phyloP scores from a whole-genome alignment of 495 filamentous ascomycete species.

The Extremus antarcticus region DNA sequence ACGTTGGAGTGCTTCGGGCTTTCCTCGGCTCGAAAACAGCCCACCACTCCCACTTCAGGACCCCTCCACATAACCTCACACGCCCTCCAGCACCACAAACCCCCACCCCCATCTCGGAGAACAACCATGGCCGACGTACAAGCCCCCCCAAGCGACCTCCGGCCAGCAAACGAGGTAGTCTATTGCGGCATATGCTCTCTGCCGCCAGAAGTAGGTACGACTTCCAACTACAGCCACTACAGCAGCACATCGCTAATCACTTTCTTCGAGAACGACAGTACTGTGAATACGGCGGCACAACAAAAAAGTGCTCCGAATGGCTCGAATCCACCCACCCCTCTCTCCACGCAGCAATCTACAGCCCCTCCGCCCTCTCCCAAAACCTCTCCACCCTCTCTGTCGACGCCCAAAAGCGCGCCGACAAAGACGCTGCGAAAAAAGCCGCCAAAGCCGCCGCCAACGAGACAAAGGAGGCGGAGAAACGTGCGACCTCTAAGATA shows the following conservation, averaged over 20 bases:
- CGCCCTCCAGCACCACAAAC: too few relatives aligned
- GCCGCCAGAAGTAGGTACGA: slow-evolving; percentile 72
- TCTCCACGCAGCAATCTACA: slow-evolving; percentile 71
- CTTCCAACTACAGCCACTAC: slow-evolving; percentile 3
- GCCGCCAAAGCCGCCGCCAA: slow-evolving; percentile 80
- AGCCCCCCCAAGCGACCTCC: slow-evolving; percentile 1
- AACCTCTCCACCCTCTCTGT: slow-evolving; percentile 75
- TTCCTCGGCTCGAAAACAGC: too few relatives aligned
- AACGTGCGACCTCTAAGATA: slow-evolving; percentile 66
- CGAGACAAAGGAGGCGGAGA: slow-evolving; percentile 67
- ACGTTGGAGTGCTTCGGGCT: too few relatives aligned
- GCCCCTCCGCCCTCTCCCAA: slow-evolving; percentile 72
- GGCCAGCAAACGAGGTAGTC: slow-evolving; percentile 40
- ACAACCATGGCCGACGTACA: slow-evolving; percentile 13
- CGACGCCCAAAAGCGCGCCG: slow-evolving; percentile 81
- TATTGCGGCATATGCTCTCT: slow-evolving; percentile 90
- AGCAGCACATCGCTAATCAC: slow-evolving; percentile 6
- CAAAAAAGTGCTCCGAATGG: slow-evolving; percentile 97
- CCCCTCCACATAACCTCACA: too few relatives aligned
- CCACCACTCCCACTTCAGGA: too few relatives aligned
- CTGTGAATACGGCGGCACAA: slow-evolving; percentile 95
- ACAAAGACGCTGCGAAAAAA: slow-evolving; percentile 89
- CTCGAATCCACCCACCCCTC: slow-evolving; percentile 61
- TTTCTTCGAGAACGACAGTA: slow-evolving; percentile 46
- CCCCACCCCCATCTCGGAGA: neutral